A percentile compares a stretch with the other conserved stretches of the same genome.
Evolutionary conservation across 2,329 filamentous ascomycete genomes (phyloP).

Genomic region (Raffaelea arxii): DNA sequence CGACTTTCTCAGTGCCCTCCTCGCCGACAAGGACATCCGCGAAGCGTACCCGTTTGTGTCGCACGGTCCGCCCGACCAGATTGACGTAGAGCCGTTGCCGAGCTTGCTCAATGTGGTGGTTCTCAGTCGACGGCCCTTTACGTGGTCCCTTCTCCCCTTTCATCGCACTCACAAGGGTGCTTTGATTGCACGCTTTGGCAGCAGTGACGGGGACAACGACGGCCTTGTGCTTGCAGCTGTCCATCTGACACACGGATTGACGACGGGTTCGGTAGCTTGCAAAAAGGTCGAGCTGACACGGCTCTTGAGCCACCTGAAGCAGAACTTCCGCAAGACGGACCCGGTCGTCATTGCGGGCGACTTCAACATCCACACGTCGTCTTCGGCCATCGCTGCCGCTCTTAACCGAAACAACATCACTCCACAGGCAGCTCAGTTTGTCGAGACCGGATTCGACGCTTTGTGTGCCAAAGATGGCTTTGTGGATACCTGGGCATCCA

Average conservation of each 20-base stretch:
- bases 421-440: slow-evolving; percentile 28
- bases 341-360: slow-evolving; percentile 53
- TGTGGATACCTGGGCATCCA: slow-evolving; percentile 40
- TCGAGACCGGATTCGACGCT: slow-evolving; percentile 34
- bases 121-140: slow-evolving; percentile 45
- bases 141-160: slow-evolving; percentile 45
- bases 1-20: slow-evolving; percentile 47
- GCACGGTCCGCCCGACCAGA: slow-evolving; percentile 44
- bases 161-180: slow-evolving; percentile 48
- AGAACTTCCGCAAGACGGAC: slow-evolving; percentile 18
- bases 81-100: slow-evolving; percentile 43
- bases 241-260: slow-evolving; percentile 53
- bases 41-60: slow-evolving; percentile 44
- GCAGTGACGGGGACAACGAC: slow-evolving; percentile 13
- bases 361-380: slow-evolving; percentile 54
- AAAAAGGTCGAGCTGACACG: slow-evolving; percentile 47
- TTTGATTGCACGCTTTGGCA: slow-evolving; percentile 33
- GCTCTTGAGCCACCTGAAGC: slow-evolving; percentile 35
- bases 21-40: slow-evolving; percentile 34
- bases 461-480: slow-evolving; percentile 35
- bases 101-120: slow-evolving; percentile 52
- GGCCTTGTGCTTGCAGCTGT: slow-evolving; percentile 44
- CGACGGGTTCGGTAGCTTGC: slow-evolving; percentile 43
- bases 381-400: slow-evolving; percentile 42
- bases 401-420: slow-evolving; percentile 44